Conservation (phyloP, 768 basidiomycete genomes). For the Termitomyces sp. region DNA sequence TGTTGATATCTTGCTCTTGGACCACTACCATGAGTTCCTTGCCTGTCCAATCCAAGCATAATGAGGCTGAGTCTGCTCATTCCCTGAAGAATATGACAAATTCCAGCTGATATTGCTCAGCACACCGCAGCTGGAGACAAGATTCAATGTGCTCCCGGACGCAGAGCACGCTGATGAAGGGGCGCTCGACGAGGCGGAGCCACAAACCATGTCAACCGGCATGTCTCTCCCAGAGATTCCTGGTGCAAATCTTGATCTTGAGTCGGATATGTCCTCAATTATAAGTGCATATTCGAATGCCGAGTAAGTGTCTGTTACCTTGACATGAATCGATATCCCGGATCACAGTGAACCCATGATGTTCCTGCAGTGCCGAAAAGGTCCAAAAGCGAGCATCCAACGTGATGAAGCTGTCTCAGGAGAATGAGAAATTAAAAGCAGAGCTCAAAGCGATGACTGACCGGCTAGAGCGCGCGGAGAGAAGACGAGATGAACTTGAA, state of each 20-base stretch:
- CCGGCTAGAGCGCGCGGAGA: slow-evolving; percentile 69
- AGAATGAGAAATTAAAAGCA: slow-evolving; percentile 74
- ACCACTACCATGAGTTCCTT: slow-evolving; percentile 21
- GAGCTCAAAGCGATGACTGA: slow-evolving; percentile 73
- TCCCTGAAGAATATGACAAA: slow-evolving; percentile 13
- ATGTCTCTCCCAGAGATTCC: slow-evolving; percentile 45
- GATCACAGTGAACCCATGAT: slow-evolving; percentile 15
- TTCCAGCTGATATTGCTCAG: slow-evolving; percentile 27
- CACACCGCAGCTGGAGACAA: slow-evolving; percentile 1
- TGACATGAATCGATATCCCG: slow-evolving; percentile 2
- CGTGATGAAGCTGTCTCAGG: slow-evolving; percentile 69
- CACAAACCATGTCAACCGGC: slow-evolving; percentile 8
- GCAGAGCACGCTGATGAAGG: not conserved
- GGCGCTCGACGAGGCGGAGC: not conserved
- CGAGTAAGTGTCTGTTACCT: slow-evolving; percentile 41
- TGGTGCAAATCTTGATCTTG: slow-evolving; percentile 34
- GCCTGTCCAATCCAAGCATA: slow-evolving; percentile 11
- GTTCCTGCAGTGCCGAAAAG: slow-evolving; percentile 34
- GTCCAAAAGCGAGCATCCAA: slow-evolving; percentile 72
- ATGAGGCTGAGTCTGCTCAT: slow-evolving; percentile 29
- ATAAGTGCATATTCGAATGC: slow-evolving; percentile 27
- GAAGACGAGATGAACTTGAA: slow-evolving; percentile 44
- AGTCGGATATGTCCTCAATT: slow-evolving; percentile 39
- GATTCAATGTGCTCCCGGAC: not conserved
- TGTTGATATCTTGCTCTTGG: slow-evolving; percentile 31